Evolutionary conservation across 2,329 filamentous ascomycete species (phyloP), one percentile per base, ranked within the genome.

Genomic region (Aphanocladium album): DNA sequence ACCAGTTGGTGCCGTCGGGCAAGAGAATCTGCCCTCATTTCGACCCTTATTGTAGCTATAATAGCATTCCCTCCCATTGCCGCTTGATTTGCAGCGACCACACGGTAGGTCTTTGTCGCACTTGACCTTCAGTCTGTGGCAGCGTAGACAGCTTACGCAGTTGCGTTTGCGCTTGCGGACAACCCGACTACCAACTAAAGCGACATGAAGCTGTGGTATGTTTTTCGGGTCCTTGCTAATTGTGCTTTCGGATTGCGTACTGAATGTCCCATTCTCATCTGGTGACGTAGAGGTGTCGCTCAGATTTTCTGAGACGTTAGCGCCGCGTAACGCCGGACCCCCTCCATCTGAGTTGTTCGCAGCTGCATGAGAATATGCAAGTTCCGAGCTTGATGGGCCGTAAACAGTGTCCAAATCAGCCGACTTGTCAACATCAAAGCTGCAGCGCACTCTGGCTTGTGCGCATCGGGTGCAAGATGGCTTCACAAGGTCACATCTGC

Each of bases 51-150:
- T 73, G 65, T 71, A 73, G 60, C 66, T 74, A 61, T 74, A 74
- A 60, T 73, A 74, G 61, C 72, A 74, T 37, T 73, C 71, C 12
- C 71, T 63, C 12, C 68, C 71, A 50, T 74, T 72, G 23, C 72
- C 72, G 37, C 71, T 74, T 8, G 66, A 64, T 56, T 70, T 70
- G 64, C 72, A 74, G 2, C 72, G 69, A 2, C 69, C 70, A 49
- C 72, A 74, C 3, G 72, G 72, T 50, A 74, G 63, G 61, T 73
- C 70, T 64, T 74, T 74, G 64, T 74, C 72, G 57, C 72, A 74
- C 60, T 74, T 74, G 50, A 74, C 72, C 56, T 74, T 74, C 61
- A 74, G 71, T 16, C 72, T 69, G 57, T 74, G 72, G 57, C 72
- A 74, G 35, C 72, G 68, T 30, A 71, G 59, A 30, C 72, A 74